These are phyloP conservation scores for Trichoderma koningiopsis DNA, from an alignment of 2,329 filamentous ascomycete species.

Conservation along the genomic window DNA sequence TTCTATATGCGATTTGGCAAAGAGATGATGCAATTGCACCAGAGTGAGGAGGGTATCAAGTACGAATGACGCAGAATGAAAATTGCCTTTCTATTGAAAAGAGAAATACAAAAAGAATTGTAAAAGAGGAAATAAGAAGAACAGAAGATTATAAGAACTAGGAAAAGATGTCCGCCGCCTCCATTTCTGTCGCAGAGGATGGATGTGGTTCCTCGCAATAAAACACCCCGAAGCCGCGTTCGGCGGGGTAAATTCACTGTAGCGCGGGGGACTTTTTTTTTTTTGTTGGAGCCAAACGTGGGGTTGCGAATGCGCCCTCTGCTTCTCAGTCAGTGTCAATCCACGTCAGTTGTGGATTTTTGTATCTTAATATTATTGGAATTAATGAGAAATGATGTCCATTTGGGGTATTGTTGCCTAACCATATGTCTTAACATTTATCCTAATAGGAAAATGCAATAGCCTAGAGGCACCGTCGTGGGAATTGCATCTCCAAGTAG, in stretches of 20 bases:
- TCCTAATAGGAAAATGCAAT: not conserved
- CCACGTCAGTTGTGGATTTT: not conserved
- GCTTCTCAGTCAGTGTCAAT: not conserved
- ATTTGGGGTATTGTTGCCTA: not conserved
- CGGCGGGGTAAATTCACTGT: slow-evolving; percentile 23
- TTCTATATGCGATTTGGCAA: not conserved
- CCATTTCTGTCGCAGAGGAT: not conserved
- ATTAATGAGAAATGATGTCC: not conserved
- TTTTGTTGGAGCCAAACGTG: not conserved
- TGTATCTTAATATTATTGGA: not conserved
- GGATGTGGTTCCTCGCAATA: not conserved
- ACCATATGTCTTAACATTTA: too few species aligned
- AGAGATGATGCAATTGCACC: slow-evolving; percentile 7
- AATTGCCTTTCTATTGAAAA: not conserved
- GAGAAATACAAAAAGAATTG: not conserved
- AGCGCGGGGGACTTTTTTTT: slow-evolving; percentile 3
- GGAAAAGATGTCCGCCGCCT: not conserved
- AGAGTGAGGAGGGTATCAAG: not conserved
- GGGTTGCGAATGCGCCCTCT: not conserved
- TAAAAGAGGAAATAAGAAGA: not conserved
- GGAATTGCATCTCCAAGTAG: not conserved
- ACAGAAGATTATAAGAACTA: not conserved
- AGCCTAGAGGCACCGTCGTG: not conserved
- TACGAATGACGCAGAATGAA: not conserved
- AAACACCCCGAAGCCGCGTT: slow-evolving; percentile 1